These are phyloP conservation scores for Pichia sp. DNA, from an alignment of 1,139 yeast species.

Conservation along the genomic window DNA sequence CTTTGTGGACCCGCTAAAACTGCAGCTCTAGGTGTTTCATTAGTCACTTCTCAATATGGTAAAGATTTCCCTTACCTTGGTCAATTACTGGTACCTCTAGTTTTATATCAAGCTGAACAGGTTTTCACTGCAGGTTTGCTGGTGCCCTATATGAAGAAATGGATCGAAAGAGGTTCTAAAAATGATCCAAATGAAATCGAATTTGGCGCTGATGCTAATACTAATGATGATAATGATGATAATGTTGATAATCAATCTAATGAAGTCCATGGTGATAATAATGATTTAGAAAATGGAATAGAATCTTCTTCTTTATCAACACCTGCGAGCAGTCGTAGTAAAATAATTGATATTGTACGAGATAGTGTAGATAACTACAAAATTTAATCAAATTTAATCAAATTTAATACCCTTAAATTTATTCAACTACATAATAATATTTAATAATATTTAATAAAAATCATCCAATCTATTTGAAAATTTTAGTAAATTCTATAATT, in stretches of 20 bases:
- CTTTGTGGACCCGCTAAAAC: constrained; percentile 91
- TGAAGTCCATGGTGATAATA: not conserved
- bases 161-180: constrained; percentile 17
- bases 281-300: not conserved
- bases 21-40: constrained; percentile 83
- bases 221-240: not conserved
- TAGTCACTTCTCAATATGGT: constrained; percentile 76
- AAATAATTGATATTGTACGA: no score
- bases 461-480: not conserved
- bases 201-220: not conserved
- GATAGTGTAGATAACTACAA: no score
- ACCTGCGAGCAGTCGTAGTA: not conserved
- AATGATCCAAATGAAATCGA: not conserved
- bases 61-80: constrained; percentile 55
- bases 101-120: constrained; percentile 79
- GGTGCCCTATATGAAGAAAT: constrained; percentile 14
- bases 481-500: constrained; percentile 6
- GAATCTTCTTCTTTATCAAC: not conserved
- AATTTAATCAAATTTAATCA: no score
- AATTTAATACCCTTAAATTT: no score
- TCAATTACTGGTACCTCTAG: constrained; percentile 68
- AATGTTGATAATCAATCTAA: not conserved
- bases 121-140: constrained; percentile 33
- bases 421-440: no score
- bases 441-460: no score